Conservation (phyloP, 345 rosid genomes). For the Gossypium turneri region DNA sequence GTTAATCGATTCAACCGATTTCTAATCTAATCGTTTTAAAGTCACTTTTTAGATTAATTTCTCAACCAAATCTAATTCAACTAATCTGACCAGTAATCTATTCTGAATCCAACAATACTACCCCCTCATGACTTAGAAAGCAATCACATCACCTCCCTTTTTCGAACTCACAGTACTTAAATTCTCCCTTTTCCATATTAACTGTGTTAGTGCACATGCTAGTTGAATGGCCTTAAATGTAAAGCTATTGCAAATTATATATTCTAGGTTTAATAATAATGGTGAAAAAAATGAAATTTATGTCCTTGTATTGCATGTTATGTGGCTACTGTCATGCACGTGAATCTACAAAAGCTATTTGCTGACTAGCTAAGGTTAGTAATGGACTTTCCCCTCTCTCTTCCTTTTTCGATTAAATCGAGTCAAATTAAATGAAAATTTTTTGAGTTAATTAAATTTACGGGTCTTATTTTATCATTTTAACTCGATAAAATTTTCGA, state of each 20-base stretch:
- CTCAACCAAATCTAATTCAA: fast-evolving
- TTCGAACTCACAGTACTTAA: background rate
- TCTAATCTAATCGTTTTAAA: no score
- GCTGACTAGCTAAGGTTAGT: background rate
- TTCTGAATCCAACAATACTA: no score
- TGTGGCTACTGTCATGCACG: background rate
- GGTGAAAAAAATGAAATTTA: background rate
- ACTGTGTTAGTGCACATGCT: background rate
- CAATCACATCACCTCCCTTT: background rate
- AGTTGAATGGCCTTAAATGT: background rate
- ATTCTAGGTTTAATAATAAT: background rate
- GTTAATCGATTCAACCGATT: fast-evolving
- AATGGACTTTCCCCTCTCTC: no score
- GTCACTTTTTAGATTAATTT: no score
- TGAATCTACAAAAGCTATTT: background rate
- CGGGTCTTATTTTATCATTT: fast-evolving
- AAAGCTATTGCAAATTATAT: background rate
- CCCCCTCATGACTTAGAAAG: background rate
- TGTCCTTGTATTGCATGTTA: background rate
- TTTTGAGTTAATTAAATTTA: no score
- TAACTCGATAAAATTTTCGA: no score
- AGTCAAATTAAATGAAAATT: fast-evolving
- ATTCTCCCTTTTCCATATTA: background rate
- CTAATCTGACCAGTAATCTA: no score
- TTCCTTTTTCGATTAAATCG: no score